These are phyloP conservation scores for Hericium rajendrae DNA, from an alignment of 768 basidiomycete genomes.

Conservation along the genomic window DNA sequence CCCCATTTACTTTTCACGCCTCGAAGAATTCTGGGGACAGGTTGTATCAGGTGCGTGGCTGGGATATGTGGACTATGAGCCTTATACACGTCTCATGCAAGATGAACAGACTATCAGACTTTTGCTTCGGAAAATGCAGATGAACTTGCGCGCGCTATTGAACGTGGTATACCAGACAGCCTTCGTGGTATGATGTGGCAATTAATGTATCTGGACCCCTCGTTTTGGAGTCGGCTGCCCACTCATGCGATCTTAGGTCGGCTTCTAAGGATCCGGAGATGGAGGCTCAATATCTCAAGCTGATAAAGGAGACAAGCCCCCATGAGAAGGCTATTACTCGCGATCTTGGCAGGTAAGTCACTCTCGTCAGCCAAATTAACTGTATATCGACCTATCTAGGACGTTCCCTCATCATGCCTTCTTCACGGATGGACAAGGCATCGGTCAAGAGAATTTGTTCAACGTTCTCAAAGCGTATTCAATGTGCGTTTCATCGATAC, in stretches of 20 bases:
- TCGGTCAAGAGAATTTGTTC: constrained; percentile 95
- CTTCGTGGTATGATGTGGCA: constrained; percentile 96
- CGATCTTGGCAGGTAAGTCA: constrained; percentile 70
- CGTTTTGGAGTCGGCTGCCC: neutral
- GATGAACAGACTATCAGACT: constrained; percentile 63
- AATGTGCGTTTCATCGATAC: constrained; percentile 38
- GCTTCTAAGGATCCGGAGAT: constrained; percentile 88
- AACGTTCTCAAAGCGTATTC: constrained; percentile 98
- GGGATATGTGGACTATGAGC: neutral
- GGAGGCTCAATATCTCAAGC: constrained; percentile 70
- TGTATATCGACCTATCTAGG: constrained; percentile 27
- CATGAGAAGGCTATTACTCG: constrained; percentile 94
- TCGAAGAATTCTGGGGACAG: constrained; percentile 84
- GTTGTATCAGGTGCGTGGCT: constrained; percentile 69
- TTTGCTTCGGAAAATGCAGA: constrained; percentile 77
- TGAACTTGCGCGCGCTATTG: constrained; percentile 80
- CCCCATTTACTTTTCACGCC: neutral
- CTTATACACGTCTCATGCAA: neutral
- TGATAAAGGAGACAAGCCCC: constrained; percentile 74
- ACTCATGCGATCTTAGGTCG: constrained; percentile 41
- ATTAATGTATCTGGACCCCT: constrained; percentile 51
- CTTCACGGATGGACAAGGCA: constrained; percentile 89
- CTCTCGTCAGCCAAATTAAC: constrained; percentile 1
- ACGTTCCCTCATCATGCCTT: constrained; percentile 97
- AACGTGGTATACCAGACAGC: constrained; percentile 81